Base-by-base conservation (phyloP, 31 red algal species). In the Endocladia muricata region DNA sequence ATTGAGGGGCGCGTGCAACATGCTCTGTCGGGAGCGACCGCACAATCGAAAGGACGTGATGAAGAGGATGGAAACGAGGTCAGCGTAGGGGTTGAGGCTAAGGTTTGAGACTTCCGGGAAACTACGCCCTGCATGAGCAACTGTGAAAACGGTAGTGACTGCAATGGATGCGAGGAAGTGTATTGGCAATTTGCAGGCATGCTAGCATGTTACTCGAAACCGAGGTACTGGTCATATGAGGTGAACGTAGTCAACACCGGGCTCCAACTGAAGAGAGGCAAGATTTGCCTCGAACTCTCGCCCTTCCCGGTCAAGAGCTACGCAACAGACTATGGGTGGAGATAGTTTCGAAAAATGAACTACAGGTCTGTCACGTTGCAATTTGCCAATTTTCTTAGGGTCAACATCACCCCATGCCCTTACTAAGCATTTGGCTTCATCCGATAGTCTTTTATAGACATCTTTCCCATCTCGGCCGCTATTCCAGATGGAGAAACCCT, bases 401-500 rank as follows among this genome's bases (percentile, higher is more conserved):
- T 86, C 73, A 25, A 92, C 61, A 44, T 92, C 89, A 30, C 43
- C 80, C 64, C 81, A 92, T 61, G 71, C 74, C 30, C 36, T 74
- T 4, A 92, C 80, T 32, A 77, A 30, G 23, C 29, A 30, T 51
- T 73, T 62, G 31, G 59, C 61, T 13, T 34, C 41, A 49, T 83
- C 44, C 5, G 59, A 70, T 28, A 92, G 81, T 35, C 68, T 33
- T 41, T 66, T 68, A 60, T 70, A 87, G 19, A 93, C 67, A 61
- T 87, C 70, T 37, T 74, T 79, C 55, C 90, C 90, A 66, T 93
- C 83, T 32, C 90, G 67, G 1, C 83, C 90, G 59, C 75, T 71
- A 34, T 57, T 55, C 90, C 90, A 93, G 37, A 93, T 81, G 23
- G 64, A 30, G 54, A 88, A 87, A 33, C 70, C 77, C 21, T 70